phyloP scores from a whole-genome alignment of 1,284 basidiomycete genomes.

The Puccinia polysora region DNA sequence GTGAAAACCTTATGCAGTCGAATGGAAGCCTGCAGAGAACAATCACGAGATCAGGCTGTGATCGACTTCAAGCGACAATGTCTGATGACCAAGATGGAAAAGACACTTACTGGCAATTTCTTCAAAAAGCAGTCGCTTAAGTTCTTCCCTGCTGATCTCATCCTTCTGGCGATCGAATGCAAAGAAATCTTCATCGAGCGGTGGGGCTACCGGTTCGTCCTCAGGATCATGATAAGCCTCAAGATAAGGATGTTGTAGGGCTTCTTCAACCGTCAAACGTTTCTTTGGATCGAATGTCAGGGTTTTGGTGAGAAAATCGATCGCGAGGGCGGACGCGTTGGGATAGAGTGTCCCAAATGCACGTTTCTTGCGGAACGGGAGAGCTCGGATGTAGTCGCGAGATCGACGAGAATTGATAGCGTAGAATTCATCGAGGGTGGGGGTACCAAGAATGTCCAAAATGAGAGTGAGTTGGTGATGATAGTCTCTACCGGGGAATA shows the following conservation, averaged over 20 bases:
- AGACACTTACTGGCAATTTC: slow-evolving; percentile 33
- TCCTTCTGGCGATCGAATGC: slow-evolving; percentile 93
- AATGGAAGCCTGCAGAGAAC: slow-evolving; percentile 13
- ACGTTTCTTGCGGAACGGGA: slow-evolving; percentile 69
- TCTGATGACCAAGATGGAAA: neutral
- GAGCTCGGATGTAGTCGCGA: slow-evolving; percentile 78
- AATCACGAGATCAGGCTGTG: no score
- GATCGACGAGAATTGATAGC: slow-evolving; percentile 78
- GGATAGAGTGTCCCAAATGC: slow-evolving; percentile 77
- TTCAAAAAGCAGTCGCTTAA: slow-evolving; percentile 57
- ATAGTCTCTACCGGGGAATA: slow-evolving; percentile 91
- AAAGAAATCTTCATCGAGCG: slow-evolving; percentile 84
- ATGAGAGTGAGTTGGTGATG: slow-evolving; percentile 90
- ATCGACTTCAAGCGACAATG: neutral
- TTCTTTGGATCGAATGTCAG: slow-evolving; percentile 74
- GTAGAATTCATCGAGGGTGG: slow-evolving; percentile 83
- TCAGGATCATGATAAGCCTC: slow-evolving; percentile 64
- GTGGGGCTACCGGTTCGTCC: slow-evolving; percentile 75
- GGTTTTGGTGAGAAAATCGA: slow-evolving; percentile 87
- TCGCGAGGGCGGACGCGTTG: slow-evolving; percentile 73
- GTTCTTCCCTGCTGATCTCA: slow-evolving; percentile 76
- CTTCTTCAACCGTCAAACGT: slow-evolving; percentile 82
- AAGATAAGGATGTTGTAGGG: slow-evolving; percentile 83
- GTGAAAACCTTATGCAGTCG: slow-evolving; percentile 6
- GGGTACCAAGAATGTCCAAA: slow-evolving; percentile 86